Evolutionary conservation across 768 basidiomycete genomes (phyloP), one percentile per base, ranked within the genome.

Genomic region (Clavulina sp.): DNA sequence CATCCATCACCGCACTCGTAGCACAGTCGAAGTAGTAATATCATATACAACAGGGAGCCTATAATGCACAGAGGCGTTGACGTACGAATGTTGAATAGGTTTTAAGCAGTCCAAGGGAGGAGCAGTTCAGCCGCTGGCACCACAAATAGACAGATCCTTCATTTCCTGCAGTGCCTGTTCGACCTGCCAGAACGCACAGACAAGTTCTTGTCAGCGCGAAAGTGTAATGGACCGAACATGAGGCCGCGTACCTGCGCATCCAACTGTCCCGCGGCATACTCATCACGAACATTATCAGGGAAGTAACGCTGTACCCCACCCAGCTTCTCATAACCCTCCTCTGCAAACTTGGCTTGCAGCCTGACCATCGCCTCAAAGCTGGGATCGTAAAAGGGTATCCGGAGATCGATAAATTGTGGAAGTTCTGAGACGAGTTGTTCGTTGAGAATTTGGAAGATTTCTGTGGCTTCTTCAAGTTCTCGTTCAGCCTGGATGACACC

Each of bases 301-400:
- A 96, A 96, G 66, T 91, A 93, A 55, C 87, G 70, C 65, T 99
- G 93, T 5, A 96, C 92, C 41, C 87, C 81, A 48, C 89, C 83
- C 48, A 96, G 76, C 67, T 91, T 95, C 69, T 96, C 91, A 63
- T 99, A 97, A 0, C 93, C 92, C 59, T 99, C 93, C 64, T 96
- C 88, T 0, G 93, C 92, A 62, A 97, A 97, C 61, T 92, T 91
- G 61, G 85, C 78, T 62, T 99, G 95, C 78, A 95, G 86, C 29
- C 95, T 77, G 57, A 91, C 89, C 93, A 97, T 97, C 43, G 93
- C 87, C 67, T 97, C 95, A 63, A 97, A 97, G 58, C 85, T 91
- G 3, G 95, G 95, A 64, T 97, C 95, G 57, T 97, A 92, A 72
- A 87, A 99, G 0, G 95, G 95, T 24, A 99, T 84, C 34, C 95